Evolutionary conservation across 2,329 filamentous ascomycete genomes (phyloP).

Genomic region (Setomelanomma holmii): DNA sequence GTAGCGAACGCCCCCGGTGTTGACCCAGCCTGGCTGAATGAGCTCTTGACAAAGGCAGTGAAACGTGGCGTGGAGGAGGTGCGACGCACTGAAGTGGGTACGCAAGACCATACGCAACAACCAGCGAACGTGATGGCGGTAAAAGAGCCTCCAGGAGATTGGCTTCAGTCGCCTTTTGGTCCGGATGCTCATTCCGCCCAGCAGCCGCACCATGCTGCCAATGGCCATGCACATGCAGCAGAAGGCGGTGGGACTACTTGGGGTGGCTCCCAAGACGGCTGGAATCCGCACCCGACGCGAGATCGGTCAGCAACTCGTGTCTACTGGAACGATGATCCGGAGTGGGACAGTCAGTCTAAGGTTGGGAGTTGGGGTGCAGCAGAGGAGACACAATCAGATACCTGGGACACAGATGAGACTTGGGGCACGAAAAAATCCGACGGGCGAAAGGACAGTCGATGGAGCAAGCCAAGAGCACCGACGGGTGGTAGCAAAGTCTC

Average conservation of each 20-base stretch:
- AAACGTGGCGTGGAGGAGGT: slow-evolving; percentile 30
- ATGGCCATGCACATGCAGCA: not conserved
- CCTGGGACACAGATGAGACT: slow-evolving; percentile 28
- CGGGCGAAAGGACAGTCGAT: slow-evolving; percentile 1
- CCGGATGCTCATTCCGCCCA: not conserved
- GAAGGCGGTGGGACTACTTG: slow-evolving; percentile 3
- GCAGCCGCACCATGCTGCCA: not conserved
- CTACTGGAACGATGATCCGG: slow-evolving; percentile 15
- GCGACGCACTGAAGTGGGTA: slow-evolving; percentile 9
- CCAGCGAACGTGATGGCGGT: not conserved
- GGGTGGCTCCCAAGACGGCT: slow-evolving; percentile 7
- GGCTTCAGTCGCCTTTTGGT: slow-evolving; percentile 27
- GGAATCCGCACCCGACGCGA: slow-evolving; percentile 5
- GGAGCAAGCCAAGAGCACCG: not conserved
- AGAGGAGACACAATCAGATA: slow-evolving; percentile 17
- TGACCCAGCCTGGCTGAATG: slow-evolving; percentile 24
- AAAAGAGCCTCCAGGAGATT: slow-evolving; percentile 32
- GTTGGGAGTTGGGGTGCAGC: slow-evolving; percentile 16
- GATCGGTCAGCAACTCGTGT: slow-evolving; percentile 12
- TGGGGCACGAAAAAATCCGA: slow-evolving; percentile 13
- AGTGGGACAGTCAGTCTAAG: slow-evolving; percentile 14
- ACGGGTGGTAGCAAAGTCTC: slow-evolving; percentile 1
- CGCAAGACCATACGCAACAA: not conserved
- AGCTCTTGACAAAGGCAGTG: slow-evolving; percentile 25
- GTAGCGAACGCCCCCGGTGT: slow-evolving; percentile 4